Percentiles rank a stretch among this genome's conserved stretches.
Evolutionary conservation across 2,329 filamentous ascomycete genomes (phyloP).

Genomic region (Fusarium compactum): DNA sequence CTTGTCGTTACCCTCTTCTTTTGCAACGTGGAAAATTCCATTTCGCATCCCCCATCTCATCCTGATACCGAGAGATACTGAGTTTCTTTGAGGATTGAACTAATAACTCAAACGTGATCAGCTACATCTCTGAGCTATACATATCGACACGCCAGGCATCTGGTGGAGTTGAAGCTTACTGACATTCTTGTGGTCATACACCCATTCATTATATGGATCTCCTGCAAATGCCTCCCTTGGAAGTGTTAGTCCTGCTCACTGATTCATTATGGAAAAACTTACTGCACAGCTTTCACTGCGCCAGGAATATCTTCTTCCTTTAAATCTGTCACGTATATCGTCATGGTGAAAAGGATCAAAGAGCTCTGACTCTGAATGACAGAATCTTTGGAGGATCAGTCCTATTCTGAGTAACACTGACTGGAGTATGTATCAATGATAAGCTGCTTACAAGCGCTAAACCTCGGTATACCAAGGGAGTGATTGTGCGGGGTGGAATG

Average conservation of each 20-base stretch:
- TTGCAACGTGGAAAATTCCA: constrained; percentile 77
- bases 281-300: constrained; percentile 73
- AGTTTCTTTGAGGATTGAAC: constrained; percentile 72
- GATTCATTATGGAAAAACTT: neutral
- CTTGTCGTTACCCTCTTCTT: constrained; percentile 65
- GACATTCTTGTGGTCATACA: constrained; percentile 69
- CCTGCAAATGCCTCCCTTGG: constrained; percentile 68
- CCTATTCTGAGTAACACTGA: too few relatives aligned
- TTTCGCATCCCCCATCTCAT: constrained; percentile 78
- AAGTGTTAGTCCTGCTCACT: neutral
- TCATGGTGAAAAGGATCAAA: constrained; percentile 50
- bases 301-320: constrained; percentile 70
- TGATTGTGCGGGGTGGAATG: neutral
- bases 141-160: too few relatives aligned
- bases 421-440: neutral
- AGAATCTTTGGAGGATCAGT: rapidly evolving
- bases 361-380: neutral
- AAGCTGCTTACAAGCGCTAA: neutral
- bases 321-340: constrained; percentile 67
- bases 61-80: constrained; percentile 71
- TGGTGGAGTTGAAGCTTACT: neutral
- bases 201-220: constrained; percentile 76
- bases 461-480: neutral
- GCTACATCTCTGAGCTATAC: neutral
- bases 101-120: constrained; percentile 41